Evolutionary conservation across 1,284 basidiomycete species (phyloP).

Genomic region (Fomes fomentarius): DNA sequence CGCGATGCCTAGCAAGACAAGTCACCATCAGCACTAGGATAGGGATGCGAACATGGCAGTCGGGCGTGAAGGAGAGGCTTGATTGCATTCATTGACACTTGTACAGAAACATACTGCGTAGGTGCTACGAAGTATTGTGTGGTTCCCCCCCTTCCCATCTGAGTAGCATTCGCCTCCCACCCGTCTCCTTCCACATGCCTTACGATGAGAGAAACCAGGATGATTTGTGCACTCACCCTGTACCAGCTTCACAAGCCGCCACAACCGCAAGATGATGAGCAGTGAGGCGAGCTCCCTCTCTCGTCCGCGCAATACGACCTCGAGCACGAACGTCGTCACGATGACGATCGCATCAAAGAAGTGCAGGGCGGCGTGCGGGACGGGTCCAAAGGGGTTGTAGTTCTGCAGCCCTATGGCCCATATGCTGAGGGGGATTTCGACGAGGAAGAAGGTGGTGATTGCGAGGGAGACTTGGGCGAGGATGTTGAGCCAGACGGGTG

Average conservation of each 20-base stretch:
- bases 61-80: no score
- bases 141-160: no score
- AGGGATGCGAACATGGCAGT: no score
- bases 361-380: slow-evolving; percentile 62
- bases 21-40: not conserved
- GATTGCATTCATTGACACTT: no score
- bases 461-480: slow-evolving; percentile 63
- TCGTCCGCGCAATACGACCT: slow-evolving; percentile 65
- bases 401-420: slow-evolving; percentile 63
- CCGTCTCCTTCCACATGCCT: no score
- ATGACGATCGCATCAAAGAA: slow-evolving; percentile 75
- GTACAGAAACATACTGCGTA: no score
- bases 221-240: slow-evolving; percentile 60
- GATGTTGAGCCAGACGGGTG: slow-evolving; percentile 60
- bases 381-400: slow-evolving; percentile 58
- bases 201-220: not conserved
- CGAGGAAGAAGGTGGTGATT: slow-evolving; percentile 72
- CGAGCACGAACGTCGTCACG: slow-evolving; percentile 70
- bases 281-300: slow-evolving; percentile 72
- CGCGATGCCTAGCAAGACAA: slow-evolving; percentile 58
- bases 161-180: no score
- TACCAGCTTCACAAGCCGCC: slow-evolving; percentile 78
- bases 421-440: slow-evolving; percentile 72
- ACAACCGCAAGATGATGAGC: slow-evolving; percentile 73
- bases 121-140: no score